Percentiles rank a stretch among this genome's conserved stretches.
phyloP scores from a whole-genome alignment of 352 stramenopile species.

The Phytophthora megakarya region DNA sequence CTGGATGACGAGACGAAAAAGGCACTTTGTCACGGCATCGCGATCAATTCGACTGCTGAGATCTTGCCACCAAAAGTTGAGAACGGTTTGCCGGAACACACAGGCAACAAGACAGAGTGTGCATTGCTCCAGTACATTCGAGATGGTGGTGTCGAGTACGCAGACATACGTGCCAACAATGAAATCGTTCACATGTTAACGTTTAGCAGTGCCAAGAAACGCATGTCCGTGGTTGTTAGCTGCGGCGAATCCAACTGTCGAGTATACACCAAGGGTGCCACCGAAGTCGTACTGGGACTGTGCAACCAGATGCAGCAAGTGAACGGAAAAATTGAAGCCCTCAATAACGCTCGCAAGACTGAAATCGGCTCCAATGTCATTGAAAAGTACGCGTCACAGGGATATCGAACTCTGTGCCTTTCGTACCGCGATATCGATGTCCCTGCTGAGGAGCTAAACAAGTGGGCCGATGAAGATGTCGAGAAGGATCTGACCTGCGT shows the following conservation, averaged over 20 bases:
- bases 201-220: slow-evolving; percentile 64
- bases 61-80: slow-evolving; percentile 54
- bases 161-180: slow-evolving; percentile 31
- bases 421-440: slow-evolving; percentile 72
- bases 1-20: slow-evolving; percentile 38
- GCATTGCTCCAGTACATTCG: slow-evolving; percentile 53
- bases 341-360: slow-evolving; percentile 35
- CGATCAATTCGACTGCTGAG: slow-evolving; percentile 58
- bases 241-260: slow-evolving; percentile 37
- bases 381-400: slow-evolving; percentile 66
- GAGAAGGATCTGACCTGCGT: slow-evolving; percentile 53
- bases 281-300: slow-evolving; percentile 54
- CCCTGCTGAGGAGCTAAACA: slow-evolving; percentile 26
- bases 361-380: slow-evolving; percentile 56
- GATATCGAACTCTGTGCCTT: slow-evolving; percentile 76
- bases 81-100: slow-evolving; percentile 52
- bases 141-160: slow-evolving; percentile 50
- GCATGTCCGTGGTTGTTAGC: slow-evolving; percentile 61
- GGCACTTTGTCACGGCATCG: slow-evolving; percentile 41
- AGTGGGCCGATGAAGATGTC: slow-evolving; percentile 59
- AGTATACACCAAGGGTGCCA: slow-evolving; percentile 65
- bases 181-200: slow-evolving; percentile 58
- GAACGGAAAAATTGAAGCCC: slow-evolving; percentile 31
- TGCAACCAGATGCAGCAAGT: slow-evolving; percentile 43
- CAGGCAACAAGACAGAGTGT: slow-evolving; percentile 69